Percentiles rank a stretch among this genome's conserved stretches.
phyloP scores from a whole-genome alignment of 2,329 filamentous ascomycete species.

The Allantophomopsis cytisporea region DNA sequence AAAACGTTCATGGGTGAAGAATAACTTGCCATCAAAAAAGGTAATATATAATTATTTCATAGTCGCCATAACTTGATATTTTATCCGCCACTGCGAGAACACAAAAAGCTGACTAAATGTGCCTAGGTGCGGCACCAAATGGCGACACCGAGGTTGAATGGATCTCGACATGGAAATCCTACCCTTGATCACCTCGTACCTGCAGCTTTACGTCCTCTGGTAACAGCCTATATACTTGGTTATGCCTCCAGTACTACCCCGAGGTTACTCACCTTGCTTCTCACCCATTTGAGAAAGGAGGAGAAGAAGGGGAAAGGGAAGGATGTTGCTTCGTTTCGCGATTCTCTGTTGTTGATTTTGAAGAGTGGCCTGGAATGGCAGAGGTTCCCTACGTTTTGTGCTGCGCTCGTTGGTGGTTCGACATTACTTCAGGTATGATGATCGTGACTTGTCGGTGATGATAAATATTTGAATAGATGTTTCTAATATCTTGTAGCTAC shows the following conservation, averaged over 20 bases:
- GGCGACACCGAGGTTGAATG: too few relatives aligned
- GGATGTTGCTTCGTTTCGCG: slow-evolving; percentile 14
- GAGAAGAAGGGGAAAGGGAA: slow-evolving; percentile 12
- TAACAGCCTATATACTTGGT: slow-evolving; percentile 45
- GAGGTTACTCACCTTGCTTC: slow-evolving; percentile 36
- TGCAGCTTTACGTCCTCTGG: slow-evolving; percentile 35
- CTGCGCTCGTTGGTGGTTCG: slow-evolving; percentile 42
- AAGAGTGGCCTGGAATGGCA: slow-evolving; percentile 36
- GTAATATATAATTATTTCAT: too few relatives aligned
- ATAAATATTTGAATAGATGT: neutral
- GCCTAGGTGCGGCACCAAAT: too few relatives aligned
- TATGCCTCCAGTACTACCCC: slow-evolving; percentile 46
- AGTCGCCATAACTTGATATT: too few relatives aligned
- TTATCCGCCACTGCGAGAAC: too few relatives aligned
- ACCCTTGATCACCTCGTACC: slow-evolving; percentile 23
- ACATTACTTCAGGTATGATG: slow-evolving; percentile 43
- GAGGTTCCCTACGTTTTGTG: slow-evolving; percentile 50
- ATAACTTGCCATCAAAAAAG: too few relatives aligned
- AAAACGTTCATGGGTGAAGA: too few relatives aligned
- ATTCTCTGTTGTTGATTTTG: slow-evolving; percentile 26
- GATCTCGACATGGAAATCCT: too few relatives aligned
- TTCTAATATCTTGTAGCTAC: slow-evolving; percentile 13
- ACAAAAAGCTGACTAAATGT: too few relatives aligned
- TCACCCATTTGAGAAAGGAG: slow-evolving; percentile 29
- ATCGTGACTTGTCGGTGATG: neutral